Percentiles rank a stretch among this genome's conserved stretches.
Conservation (phyloP, 2,329 filamentous ascomycete species). For the Teratosphaeria pseudoeucalypti region DNA sequence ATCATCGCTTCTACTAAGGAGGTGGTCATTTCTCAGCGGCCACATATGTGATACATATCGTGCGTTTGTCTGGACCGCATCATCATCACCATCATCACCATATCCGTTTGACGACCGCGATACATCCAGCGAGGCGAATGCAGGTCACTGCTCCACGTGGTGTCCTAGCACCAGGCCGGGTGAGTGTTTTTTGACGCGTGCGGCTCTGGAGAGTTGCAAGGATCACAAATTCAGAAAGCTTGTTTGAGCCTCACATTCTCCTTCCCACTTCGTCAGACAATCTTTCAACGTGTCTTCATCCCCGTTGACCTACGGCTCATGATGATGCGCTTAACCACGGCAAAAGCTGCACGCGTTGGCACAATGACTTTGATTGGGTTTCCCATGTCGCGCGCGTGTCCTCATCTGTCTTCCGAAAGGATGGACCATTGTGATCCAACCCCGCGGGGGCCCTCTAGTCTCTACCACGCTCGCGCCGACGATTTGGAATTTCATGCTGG, state of each 20-base stretch:
- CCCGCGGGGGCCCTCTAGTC: not conserved
- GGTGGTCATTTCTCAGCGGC: not conserved
- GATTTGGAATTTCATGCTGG: not conserved
- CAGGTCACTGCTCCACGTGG: not conserved
- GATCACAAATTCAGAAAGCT: not conserved
- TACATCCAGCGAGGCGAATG: not conserved
- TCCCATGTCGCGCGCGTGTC: not conserved
- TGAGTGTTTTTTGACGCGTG: not conserved
- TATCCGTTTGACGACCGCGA: not conserved
- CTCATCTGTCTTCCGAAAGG: not conserved
- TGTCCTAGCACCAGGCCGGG: not conserved
- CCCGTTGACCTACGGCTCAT: not conserved
- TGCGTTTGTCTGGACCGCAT: not conserved
- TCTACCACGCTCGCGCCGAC: not conserved
- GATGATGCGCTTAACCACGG: not conserved
- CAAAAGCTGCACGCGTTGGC: not conserved
- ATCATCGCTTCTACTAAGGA: not conserved
- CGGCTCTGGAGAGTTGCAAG: not conserved
- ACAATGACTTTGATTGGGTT: not conserved
- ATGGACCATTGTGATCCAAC: not conserved
- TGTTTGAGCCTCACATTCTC: not conserved
- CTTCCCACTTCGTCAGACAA: not conserved
- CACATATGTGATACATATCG: not conserved
- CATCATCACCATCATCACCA: not conserved
- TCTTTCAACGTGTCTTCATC: not conserved